Evolutionary conservation across 306 rosid species (phyloP).

Genomic region (Citrullus mucosospermus): DNA sequence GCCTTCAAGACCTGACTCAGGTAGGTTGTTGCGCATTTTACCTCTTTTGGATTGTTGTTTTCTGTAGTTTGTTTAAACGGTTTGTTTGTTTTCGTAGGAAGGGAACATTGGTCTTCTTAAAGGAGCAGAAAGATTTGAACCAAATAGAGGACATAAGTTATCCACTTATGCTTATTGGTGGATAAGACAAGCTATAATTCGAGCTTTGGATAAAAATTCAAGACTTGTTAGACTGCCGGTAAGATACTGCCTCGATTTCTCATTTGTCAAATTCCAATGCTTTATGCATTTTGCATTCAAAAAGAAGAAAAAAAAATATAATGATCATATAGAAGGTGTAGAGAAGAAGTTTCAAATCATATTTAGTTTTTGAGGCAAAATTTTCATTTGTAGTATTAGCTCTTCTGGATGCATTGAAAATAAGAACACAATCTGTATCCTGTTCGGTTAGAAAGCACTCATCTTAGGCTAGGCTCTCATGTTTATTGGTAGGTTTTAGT

Average conservation of each 20-base stretch:
- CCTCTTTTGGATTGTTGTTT: constrained; percentile 8
- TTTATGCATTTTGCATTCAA: too few species aligned
- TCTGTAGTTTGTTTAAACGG: not conserved
- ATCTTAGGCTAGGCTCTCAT: not conserved
- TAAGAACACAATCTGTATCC: not conserved
- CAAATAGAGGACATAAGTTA: constrained; percentile 49
- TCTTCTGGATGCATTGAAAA: not conserved
- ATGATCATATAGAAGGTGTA: not conserved
- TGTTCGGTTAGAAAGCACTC: not conserved
- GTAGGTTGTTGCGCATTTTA: constrained; percentile 18
- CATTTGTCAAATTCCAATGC: not conserved
- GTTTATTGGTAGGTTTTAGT: not conserved
- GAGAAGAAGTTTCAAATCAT: not conserved
- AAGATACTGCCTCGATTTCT: constrained; percentile 16
- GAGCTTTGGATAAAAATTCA: constrained; percentile 57
- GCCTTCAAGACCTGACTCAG: constrained; percentile 75
- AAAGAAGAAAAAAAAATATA: too few species aligned
- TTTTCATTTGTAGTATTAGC: not conserved
- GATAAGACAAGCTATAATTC: constrained; percentile 71
- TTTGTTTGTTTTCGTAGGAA: constrained; percentile 37
- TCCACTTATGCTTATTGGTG: constrained; percentile 90
- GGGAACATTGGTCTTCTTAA: constrained; percentile 75
- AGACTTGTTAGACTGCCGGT: constrained; percentile 74
- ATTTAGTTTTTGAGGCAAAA: not conserved
- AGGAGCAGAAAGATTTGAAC: constrained; percentile 69